These are phyloP conservation scores for Emiliania huxleyi DNA, from an alignment of 78 protist species.

Conservation along the genomic window DNA sequence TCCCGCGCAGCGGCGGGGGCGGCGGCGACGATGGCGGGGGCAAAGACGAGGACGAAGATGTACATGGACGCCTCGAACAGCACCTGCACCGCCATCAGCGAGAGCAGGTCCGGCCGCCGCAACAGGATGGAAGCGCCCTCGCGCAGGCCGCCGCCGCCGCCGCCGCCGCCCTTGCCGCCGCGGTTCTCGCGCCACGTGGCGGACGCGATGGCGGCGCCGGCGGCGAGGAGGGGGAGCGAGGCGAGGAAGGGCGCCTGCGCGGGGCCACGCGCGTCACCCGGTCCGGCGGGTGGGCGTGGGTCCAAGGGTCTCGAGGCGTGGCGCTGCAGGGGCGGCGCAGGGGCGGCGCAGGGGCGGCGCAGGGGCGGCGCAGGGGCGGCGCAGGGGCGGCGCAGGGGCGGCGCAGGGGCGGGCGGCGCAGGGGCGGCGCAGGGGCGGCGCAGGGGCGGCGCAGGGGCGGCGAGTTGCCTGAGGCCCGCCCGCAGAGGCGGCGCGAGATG, in stretches of 20 bases:
- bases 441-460: no score
- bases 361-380: no score
- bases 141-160: not conserved
- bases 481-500: not conserved
- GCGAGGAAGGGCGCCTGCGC: not conserved
- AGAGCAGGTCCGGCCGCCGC: not conserved
- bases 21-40: not conserved
- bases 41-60: not conserved
- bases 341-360: no score
- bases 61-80: not conserved
- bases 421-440: no score
- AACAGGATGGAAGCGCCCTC: not conserved
- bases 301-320: no score
- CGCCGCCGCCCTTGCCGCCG: not conserved
- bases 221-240: not conserved
- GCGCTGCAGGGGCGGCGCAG: no score
- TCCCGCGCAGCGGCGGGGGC: not conserved
- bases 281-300: no score
- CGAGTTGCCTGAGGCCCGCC: not conserved
- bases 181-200: not conserved
- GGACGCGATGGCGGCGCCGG: not conserved
- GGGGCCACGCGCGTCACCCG: no score
- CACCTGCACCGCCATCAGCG: no score
- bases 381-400: no score
- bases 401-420: no score